Base-by-base conservation (phyloP, 306 rosid species). In the Fagus crenata region DNA sequence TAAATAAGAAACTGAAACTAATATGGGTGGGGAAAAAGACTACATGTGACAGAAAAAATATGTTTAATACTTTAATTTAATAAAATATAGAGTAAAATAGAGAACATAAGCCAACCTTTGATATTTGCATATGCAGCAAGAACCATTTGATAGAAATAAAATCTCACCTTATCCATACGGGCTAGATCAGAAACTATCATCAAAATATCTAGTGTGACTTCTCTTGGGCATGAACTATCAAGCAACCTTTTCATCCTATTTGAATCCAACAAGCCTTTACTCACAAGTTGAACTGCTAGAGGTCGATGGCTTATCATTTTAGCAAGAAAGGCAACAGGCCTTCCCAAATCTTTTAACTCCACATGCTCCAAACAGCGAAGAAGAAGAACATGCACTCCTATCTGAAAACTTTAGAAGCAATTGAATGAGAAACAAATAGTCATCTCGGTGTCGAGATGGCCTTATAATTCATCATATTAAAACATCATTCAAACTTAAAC, bases 101-200 rank as follows among this genome's bases (percentile, higher is more conserved):
- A 58, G 7, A 41, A 54, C 41, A 6, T n/a, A 75, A 36, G 40
- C 41, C 53, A 54, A 82, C 12, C 31, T 53, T 28, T 41, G 60
- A 11, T 4, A 28, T 78, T 61, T 75, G 49, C 72, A 75, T 36
- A 67, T 13, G 32, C 55, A 32, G 53, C 74, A 53, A 28, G n/a
- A 13, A 63, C 63, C 67, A 78, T 81, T 46, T 8, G 18, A 78
- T 53, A 68, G 70, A 75, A 82, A 75, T 22, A 69, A 88, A 77
- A 77, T 78, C 85, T 70, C 43, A 95, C 99, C 96, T 90, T 90
- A 87, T 95, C 93, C 97, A 92, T 90, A 72, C 99, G 99, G 68
- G 97, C 95, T 69, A 95, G 89, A 90, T 95, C 99, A 67, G 99
- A 95, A 78, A 95, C 79, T 63, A 95, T 90, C 99, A 92, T 95